Evolutionary conservation across 1,139 yeast species (phyloP).

Genomic region (Sugiyamaella xylanicola): DNA sequence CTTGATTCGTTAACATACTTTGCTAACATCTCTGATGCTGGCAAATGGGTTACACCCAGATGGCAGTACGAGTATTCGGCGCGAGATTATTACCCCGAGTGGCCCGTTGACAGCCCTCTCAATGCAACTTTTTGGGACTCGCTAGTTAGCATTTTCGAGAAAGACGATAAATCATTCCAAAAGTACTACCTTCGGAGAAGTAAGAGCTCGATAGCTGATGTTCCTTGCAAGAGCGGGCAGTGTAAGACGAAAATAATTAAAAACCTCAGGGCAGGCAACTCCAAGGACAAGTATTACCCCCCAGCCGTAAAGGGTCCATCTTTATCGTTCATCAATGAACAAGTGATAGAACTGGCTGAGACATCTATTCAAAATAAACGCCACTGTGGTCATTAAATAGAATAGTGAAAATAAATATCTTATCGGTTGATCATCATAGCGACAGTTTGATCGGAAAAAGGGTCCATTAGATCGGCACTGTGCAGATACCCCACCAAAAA

Average conservation of each 20-base stretch:
- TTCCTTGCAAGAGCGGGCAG: conserved; percentile 8
- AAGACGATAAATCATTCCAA: conserved; percentile 12
- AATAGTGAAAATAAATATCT: not conserved
- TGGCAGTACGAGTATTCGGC: conserved; percentile 41
- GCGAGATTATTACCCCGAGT: conserved; percentile 33
- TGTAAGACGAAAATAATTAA: conserved; percentile 15
- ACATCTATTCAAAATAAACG: conserved; percentile 1
- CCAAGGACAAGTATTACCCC: conserved; percentile 19
- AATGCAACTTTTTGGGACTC: conserved; percentile 21
- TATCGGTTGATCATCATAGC: not conserved
- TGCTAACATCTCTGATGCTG: conserved; percentile 41
- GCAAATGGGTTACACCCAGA: conserved; percentile 40
- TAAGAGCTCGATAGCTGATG: conserved; percentile 18
- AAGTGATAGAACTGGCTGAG: not conserved
- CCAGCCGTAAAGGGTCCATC: not conserved
- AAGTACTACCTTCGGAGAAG: conserved; percentile 14
- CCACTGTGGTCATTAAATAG: conserved; percentile 5
- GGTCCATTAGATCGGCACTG: not conserved
- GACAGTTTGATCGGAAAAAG: not conserved
- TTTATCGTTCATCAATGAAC: not conserved
- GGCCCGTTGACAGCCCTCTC: conserved; percentile 12
- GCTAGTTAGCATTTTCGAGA: conserved; percentile 6
- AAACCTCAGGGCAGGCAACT: conserved; percentile 21
- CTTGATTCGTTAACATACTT: conserved; percentile 62
- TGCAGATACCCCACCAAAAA: not conserved